Evolutionary conservation across 2,329 filamentous ascomycete genomes (phyloP), one percentile per base, ranked within the genome.

Genomic region (Nemania sp.): DNA sequence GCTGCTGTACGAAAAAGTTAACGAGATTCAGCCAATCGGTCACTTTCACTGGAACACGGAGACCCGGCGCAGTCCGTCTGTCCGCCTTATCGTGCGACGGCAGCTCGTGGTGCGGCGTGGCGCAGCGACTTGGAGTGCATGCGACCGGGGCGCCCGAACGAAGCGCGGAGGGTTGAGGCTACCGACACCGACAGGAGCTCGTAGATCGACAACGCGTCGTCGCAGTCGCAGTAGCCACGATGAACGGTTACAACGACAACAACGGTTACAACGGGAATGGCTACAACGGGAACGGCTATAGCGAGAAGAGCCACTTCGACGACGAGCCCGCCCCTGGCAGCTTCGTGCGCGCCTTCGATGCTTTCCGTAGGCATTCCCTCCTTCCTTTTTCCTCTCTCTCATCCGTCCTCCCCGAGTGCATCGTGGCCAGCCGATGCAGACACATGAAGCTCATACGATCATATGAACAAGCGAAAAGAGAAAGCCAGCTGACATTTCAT

Each of bases 321-420:
- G 91, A 96, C 66, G 88, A 89, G 67, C 86, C 90, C 64, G 86
- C 87, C 69, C 79, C 78, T 52, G 80, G 83, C 51, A 79, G 75
- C 71, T 82, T 87, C 53, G 84, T 96, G 67, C 87, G 86, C 73
- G 91, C 93, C 55, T 99, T 99, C 74, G 94, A 99, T 78, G 93
- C 92, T 62, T 99, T 99, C 72, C 93, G 91, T 96, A 83, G 70
- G 89, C 64, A 39, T 23, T 22, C 37, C 46, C 24, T 52, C 12
- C 44, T 44, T 20, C 36, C 12, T 36, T 17, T 46, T 9, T 15
- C 4, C 28, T 9, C 15, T 19, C 12, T 31, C 15, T 12, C 2
- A 2, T n/a, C n/a, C n/a, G n/a, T n/a, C n/a, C n/a, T n/a, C n/a
- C n/a, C n/a, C n/a, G n/a, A n/a, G n/a, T n/a, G n/a, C n/a, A n/a